Conservation (phyloP, 352 stramenopile species). For the Globisporangium spiculum region DNA sequence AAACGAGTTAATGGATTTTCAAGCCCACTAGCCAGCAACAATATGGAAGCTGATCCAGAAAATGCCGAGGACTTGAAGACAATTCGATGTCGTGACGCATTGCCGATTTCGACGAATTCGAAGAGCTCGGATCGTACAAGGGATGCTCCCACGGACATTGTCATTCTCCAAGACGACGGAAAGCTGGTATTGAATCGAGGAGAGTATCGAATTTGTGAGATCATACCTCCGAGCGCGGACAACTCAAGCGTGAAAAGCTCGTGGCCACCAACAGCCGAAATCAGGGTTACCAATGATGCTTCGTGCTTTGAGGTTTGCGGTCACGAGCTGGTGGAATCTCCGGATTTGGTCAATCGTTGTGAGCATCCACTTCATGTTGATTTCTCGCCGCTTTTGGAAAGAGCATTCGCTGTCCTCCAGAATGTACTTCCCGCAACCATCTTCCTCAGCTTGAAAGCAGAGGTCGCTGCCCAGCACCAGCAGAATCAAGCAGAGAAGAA, state of each 20-base stretch:
- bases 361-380: conserved; percentile 39
- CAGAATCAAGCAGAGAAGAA: neutral
- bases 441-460: conserved; percentile 11
- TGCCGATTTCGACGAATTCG: conserved; percentile 25
- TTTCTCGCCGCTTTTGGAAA: conserved; percentile 31
- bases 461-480: conserved; percentile 11
- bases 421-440: conserved; percentile 21
- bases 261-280: conserved; percentile 19
- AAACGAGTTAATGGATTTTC: conserved; percentile 21
- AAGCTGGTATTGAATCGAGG: conserved; percentile 34
- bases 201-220: conserved; percentile 27
- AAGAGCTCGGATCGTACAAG: neutral
- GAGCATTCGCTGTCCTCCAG: conserved; percentile 33
- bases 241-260: conserved; percentile 9
- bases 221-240: conserved; percentile 20
- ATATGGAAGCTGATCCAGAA: neutral
- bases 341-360: conserved; percentile 28
- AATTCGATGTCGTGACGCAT: conserved; percentile 40
- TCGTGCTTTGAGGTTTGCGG: conserved; percentile 32
- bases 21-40: neutral
- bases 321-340: conserved; percentile 17
- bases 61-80: conserved; percentile 5
- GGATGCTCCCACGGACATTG: conserved; percentile 27
- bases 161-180: conserved; percentile 35
- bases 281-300: conserved; percentile 25